phyloP scores from a whole-genome alignment of 148 eudicot genomes.

The Vaccinium corymbosum region DNA sequence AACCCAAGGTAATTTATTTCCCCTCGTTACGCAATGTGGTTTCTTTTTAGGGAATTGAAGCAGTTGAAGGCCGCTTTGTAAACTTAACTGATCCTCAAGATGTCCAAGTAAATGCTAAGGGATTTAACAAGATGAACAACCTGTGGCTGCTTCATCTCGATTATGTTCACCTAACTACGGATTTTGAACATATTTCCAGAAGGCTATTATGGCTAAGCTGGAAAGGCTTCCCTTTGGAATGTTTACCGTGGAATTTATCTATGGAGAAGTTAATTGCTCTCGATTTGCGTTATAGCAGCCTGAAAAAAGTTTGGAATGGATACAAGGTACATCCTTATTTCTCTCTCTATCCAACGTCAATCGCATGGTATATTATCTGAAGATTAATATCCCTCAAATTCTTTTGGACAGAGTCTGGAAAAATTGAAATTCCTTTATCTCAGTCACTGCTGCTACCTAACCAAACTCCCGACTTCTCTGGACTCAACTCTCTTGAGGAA shows the following conservation, averaged over 20 bases:
- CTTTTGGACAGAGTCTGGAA: not conserved
- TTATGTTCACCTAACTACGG: not conserved
- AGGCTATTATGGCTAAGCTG: constrained; percentile 6
- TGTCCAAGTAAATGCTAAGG: too few species aligned
- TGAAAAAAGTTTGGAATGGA: not conserved
- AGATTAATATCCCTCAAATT: not conserved
- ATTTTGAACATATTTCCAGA: not conserved
- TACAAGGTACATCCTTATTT: not conserved
- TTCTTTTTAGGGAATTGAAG: too few species aligned
- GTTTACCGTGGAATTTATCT: too few species aligned
- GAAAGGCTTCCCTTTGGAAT: not conserved
- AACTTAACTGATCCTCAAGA: too few species aligned
- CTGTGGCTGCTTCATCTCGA: too few species aligned
- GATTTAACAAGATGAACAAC: not conserved
- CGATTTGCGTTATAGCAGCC: not conserved
- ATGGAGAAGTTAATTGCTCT: too few species aligned
- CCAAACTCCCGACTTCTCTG: not conserved
- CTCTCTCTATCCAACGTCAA: not conserved
- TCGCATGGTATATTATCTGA: not conserved
- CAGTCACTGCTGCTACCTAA: not conserved
- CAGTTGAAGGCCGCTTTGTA: too few species aligned
- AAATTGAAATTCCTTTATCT: not conserved
- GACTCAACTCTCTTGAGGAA: not conserved
- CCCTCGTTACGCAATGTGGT: too few species aligned
- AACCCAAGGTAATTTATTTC: too few species aligned